A percentile compares a stretch with the other conserved stretches of the same genome.
Evolutionary conservation across 78 protist genomes (phyloP).

Genomic region (Capsaspora owczarzaki): DNA sequence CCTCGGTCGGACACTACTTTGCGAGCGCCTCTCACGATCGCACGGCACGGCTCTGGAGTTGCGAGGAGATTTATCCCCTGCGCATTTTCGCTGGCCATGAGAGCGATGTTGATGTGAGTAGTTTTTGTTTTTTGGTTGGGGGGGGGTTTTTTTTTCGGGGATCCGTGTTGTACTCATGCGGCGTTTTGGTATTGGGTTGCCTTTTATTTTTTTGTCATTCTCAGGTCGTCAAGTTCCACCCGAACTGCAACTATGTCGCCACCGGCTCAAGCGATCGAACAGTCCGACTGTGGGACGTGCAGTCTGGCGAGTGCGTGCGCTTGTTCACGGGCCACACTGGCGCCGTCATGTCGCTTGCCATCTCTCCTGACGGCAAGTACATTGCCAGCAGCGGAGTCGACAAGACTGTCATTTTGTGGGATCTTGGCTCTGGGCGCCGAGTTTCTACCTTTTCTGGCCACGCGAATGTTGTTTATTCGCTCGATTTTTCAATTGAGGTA

Average conservation of each 20-base stretch:
- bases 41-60: constrained; percentile 88
- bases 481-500: background rate
- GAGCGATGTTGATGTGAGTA: constrained; percentile 66
- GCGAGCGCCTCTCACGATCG: constrained; percentile 77
- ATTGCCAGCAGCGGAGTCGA: constrained; percentile 20
- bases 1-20: constrained; percentile 74
- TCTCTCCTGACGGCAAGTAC: constrained; percentile 62
- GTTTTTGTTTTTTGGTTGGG: background rate
- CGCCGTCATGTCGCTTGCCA: constrained; percentile 19
- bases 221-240: constrained; percentile 78
- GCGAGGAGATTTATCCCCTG: constrained; percentile 57
- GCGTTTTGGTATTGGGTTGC: too few relatives aligned
- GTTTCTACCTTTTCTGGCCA: background rate
- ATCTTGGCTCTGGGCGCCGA: constrained; percentile 26
- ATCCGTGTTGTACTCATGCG: background rate
- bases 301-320: constrained; percentile 68
- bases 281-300: constrained; percentile 38
- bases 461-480: constrained; percentile 3
- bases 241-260: constrained; percentile 77
- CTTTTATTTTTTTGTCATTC: too few relatives aligned
- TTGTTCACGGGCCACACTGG: constrained; percentile 65
- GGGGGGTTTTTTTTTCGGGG: background rate
- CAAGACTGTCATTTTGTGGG: constrained; percentile 74
- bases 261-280: constrained; percentile 76
- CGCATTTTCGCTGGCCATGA: constrained; percentile 79